Conservation (phyloP, 306 rosid species). For the Inga laurina region DNA sequence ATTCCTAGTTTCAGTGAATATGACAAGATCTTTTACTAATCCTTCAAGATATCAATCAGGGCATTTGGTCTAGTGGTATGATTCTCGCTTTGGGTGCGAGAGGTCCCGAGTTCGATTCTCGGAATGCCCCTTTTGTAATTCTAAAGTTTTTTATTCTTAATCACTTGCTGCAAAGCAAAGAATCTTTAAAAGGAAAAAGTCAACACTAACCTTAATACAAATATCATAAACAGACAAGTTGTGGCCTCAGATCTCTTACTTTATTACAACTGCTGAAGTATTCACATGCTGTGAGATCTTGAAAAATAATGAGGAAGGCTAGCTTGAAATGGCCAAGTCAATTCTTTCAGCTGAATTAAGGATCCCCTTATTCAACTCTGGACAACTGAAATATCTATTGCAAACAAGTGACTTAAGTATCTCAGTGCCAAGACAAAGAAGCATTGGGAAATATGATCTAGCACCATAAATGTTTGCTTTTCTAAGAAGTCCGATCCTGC, state of each 20-base stretch:
- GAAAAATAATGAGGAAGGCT: too few species aligned
- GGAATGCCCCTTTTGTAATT: slow-evolving; percentile 39
- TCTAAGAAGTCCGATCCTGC: background rate
- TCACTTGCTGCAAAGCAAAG: background rate
- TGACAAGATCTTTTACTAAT: background rate
- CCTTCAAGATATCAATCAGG: slow-evolving; percentile 11
- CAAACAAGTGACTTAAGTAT: background rate
- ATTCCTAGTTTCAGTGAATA: background rate
- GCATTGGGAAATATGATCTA: background rate
- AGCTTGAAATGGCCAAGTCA: too few species aligned
- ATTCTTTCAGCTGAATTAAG: too few species aligned
- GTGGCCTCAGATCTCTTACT: background rate
- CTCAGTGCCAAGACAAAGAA: background rate
- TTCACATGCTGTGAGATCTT: background rate
- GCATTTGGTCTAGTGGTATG: slow-evolving; percentile 63
- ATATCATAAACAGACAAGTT: background rate
- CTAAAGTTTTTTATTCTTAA: background rate
- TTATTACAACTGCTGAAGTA: background rate
- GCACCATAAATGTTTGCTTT: background rate
- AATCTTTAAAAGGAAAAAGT: background rate
- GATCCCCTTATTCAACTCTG: background rate
- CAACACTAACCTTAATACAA: background rate
- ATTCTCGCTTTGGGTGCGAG: slow-evolving; percentile 58
- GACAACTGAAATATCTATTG: background rate
- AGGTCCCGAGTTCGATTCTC: slow-evolving; percentile 56